These are phyloP conservation scores for Rhodotorula sp. DNA, from an alignment of 1,284 basidiomycete genomes.

Conservation along the genomic window DNA sequence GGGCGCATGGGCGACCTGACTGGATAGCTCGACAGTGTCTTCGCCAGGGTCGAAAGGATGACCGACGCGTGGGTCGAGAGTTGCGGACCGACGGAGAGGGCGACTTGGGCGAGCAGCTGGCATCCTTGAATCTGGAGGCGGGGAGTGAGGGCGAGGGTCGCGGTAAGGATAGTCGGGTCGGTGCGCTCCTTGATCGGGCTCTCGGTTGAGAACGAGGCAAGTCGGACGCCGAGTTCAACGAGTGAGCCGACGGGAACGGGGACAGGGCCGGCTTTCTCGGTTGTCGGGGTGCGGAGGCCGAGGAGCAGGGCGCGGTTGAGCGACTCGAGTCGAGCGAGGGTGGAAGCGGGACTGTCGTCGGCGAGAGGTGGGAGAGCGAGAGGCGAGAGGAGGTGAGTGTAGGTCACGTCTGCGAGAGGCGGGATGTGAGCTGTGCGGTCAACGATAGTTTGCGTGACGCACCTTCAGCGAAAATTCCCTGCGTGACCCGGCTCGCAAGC, in stretches of 20 bases:
- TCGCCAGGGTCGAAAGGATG: slow-evolving; percentile 11
- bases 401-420: slow-evolving; percentile 10
- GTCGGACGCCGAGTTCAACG: slow-evolving; percentile 27
- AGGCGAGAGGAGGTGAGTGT: slow-evolving; percentile 27
- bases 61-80: slow-evolving; percentile 7
- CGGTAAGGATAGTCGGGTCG: slow-evolving; percentile 19
- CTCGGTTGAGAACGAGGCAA: slow-evolving; percentile 19
- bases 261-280: slow-evolving; percentile 32
- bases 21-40: slow-evolving; percentile 17
- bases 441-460: not conserved
- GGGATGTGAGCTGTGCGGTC: not conserved
- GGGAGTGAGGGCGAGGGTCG: slow-evolving; percentile 8
- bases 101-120: slow-evolving; percentile 29
- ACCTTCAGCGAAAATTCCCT: slow-evolving; percentile 34
- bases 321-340: slow-evolving; percentile 29
- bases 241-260: slow-evolving; percentile 30
- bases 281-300: slow-evolving; percentile 32
- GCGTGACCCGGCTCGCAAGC: slow-evolving; percentile 9
- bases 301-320: slow-evolving; percentile 16
- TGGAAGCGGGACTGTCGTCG: not conserved
- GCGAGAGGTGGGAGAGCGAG: slow-evolving; percentile 27
- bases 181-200: slow-evolving; percentile 23
- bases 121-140: slow-evolving; percentile 28
- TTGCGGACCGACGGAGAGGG: slow-evolving; percentile 1
- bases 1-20: slow-evolving; percentile 33